Evolutionary conservation across 2,329 filamentous ascomycete species (phyloP), one percentile per base, ranked within the genome.

Genomic region (Stagonosporopsis chrysanthemi): DNA sequence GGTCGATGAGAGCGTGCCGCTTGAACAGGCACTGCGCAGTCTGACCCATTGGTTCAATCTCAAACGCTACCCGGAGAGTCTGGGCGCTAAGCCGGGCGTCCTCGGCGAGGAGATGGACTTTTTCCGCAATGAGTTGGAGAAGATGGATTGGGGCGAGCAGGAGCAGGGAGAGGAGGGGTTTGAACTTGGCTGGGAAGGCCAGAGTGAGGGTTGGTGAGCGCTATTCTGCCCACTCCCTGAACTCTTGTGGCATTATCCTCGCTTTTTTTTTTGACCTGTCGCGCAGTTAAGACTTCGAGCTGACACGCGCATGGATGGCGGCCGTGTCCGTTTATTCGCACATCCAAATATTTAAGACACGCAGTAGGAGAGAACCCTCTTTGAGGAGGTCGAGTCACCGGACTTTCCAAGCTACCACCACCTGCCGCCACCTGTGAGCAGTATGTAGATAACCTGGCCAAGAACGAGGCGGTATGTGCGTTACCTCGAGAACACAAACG

Each of bases 41-140:
- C 77, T 99, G 62, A 97, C 94, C 50, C 92, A 97, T 75, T 99
- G 95, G 92, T 91, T 91, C 81, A 97, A 97, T 75, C 81, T 97
- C 67, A 85, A 91, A 55, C 80, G 86, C 61, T 97, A 96, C 71
- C 90, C 90, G 19, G 90, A 92, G 56, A 86, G 88, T 56, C 91
- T 97, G 84, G 87, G 80, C 2, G 75, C 79, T 1, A 69, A 62
- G 41, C 71, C 66, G 11, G 74, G 74, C 6, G 66, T 80, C 28
- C 56, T 80, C 26, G 77, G 76, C 35, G 77, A 79, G 55, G 80
- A 81, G 56, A 74, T 78, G 54, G 81, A 81, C 26, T 83, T 81
- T 62, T 83, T 83, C 63, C 72, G 75, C 11, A 67, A 78, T 33
- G 81, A 83, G 68, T 65, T 83, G 48, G 81, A 82, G 73, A 81